Evolutionary conservation across 805 yeast genomes (phyloP).

Genomic region (Jamesozyma jinghongensis): DNA sequence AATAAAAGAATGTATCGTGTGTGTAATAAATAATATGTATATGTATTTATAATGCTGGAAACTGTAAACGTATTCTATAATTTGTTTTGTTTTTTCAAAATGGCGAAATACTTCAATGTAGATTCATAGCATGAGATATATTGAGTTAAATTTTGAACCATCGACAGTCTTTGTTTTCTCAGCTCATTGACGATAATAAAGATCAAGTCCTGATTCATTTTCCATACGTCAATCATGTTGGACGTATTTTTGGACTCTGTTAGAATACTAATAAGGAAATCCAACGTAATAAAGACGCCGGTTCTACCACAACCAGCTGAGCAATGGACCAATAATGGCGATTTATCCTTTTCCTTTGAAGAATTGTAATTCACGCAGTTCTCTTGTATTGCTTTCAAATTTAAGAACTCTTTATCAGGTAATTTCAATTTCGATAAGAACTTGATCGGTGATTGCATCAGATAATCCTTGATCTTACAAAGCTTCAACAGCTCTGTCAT

Average conservation of each 20-base stretch:
- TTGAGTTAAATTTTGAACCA: constrained; percentile 74
- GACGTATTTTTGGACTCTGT: constrained; percentile 28
- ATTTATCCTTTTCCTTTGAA: constrained; percentile 1
- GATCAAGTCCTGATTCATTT: constrained; percentile 43
- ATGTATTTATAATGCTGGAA: background rate
- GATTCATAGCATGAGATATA: constrained; percentile 64
- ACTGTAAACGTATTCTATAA: background rate
- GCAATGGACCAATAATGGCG: constrained; percentile 71
- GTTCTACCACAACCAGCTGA: constrained; percentile 97
- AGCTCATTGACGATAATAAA: constrained; percentile 52
- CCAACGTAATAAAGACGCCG: constrained; percentile 74
- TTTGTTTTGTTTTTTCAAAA: constrained; percentile 7
- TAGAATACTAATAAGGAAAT: constrained; percentile 34
- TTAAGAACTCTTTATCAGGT: background rate
- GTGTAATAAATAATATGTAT: background rate
- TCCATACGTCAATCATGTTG: constrained; percentile 36
- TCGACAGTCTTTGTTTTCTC: constrained; percentile 59
- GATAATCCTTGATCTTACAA: constrained; percentile 25
- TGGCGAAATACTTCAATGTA: constrained; percentile 24
- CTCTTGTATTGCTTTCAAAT: constrained; percentile 1
- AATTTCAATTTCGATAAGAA: constrained; percentile 2
- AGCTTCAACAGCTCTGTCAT: constrained; percentile 26
- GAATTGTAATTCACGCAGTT: constrained; percentile 3
- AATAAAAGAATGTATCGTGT: background rate
- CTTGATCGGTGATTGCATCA: constrained; percentile 7